Evolutionary conservation across 1,284 basidiomycete genomes (phyloP).

Genomic region (Termitomyces sp.): DNA sequence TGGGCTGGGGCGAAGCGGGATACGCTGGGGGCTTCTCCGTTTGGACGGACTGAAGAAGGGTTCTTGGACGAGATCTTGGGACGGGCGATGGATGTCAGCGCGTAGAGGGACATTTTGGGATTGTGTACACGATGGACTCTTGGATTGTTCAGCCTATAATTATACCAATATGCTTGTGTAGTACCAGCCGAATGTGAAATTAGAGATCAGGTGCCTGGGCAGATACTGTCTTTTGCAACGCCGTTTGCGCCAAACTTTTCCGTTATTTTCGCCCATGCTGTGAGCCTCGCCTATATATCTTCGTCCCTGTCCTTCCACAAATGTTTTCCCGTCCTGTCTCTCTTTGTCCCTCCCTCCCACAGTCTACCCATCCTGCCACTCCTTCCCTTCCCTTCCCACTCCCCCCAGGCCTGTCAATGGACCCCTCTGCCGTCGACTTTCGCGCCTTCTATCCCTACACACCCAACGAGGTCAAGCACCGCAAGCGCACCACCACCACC

Average conservation of each 20-base stretch:
- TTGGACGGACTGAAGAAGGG: constrained; percentile 50
- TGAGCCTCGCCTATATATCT: constrained; percentile 17
- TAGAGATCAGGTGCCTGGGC: constrained; percentile 22
- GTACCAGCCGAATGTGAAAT: background rate
- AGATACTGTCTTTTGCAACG: constrained; percentile 22
- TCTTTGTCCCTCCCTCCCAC: constrained; percentile 19
- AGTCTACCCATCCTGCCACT: constrained; percentile 21
- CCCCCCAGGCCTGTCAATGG: constrained; percentile 33
- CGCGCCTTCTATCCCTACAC: constrained; percentile 79
- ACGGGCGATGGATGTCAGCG: constrained; percentile 37
- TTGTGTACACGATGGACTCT: background rate
- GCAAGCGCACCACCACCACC: constrained; percentile 76
- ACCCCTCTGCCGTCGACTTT: constrained; percentile 57
- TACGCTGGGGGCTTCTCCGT: constrained; percentile 61
- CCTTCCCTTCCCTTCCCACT: constrained; percentile 20
- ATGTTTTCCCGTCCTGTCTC: constrained; percentile 25
- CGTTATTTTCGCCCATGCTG: constrained; percentile 30
- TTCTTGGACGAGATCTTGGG: constrained; percentile 64
- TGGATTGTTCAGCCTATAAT: constrained; percentile 1
- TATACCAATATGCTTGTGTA: constrained; percentile 5
- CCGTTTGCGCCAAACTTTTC: constrained; percentile 12
- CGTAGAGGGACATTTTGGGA: constrained; percentile 13
- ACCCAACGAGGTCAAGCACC: constrained; percentile 87
- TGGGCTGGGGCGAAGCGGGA: constrained; percentile 33
- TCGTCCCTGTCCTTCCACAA: constrained; percentile 21